Percentiles rank a stretch among this genome's conserved stretches.
These are phyloP conservation scores for Pseudognaphalium luteoalbum DNA, from an alignment of 129 eudicot species.

Conservation along the genomic window DNA sequence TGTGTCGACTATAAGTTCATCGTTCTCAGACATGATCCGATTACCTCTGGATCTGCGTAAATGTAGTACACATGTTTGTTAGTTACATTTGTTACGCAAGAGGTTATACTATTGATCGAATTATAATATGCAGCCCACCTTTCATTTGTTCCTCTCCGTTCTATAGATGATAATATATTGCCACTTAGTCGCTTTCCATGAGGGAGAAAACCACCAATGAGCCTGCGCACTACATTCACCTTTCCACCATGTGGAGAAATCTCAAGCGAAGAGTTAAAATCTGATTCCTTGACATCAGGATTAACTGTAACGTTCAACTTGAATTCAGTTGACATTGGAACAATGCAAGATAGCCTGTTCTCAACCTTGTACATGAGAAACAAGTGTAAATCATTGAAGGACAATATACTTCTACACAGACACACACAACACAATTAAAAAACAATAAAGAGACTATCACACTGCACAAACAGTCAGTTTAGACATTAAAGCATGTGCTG, in stretches of 20 bases:
- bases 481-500: too few relatives aligned
- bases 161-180: slow-evolving; percentile 31
- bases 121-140: slow-evolving; percentile 42
- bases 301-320: slow-evolving; percentile 48
- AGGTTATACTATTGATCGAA: background rate
- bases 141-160: slow-evolving; percentile 48
- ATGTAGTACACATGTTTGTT: background rate
- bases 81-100: background rate
- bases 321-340: slow-evolving; percentile 42
- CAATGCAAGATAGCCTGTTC: slow-evolving; percentile 32
- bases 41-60: slow-evolving; percentile 48
- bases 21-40: slow-evolving; percentile 30
- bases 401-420: background rate
- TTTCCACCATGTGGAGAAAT: slow-evolving; percentile 39
- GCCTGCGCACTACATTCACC: slow-evolving; percentile 43
- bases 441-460: too few relatives aligned
- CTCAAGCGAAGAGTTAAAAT: slow-evolving; percentile 39
- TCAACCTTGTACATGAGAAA: slow-evolving; percentile 4
- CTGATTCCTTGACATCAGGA: slow-evolving; percentile 45
- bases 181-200: slow-evolving; percentile 39
- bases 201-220: slow-evolving; percentile 46
- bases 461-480: too few relatives aligned
- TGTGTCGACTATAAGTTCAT: slow-evolving; percentile 23
- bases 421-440: background rate
- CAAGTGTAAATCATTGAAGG: background rate